Base-by-base conservation (phyloP, 169 alveolate species). In the Perkinsus chesapeaki region DNA sequence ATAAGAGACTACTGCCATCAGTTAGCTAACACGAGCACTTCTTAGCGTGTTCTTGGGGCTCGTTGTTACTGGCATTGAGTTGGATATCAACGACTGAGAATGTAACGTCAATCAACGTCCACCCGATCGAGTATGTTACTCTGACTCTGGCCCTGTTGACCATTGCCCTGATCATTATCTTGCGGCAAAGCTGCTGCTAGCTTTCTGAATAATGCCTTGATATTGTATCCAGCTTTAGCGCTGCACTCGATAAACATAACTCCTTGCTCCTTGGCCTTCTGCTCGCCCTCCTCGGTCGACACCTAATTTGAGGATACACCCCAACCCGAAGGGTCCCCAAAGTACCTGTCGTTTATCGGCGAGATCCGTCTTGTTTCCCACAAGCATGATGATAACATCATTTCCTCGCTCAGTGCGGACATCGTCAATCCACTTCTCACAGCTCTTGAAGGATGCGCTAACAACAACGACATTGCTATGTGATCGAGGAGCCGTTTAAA, bases 341-440 rank as follows among this genome's bases (percentile, higher is more conserved):
- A 43, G 48, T 23, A 93, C 96, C 91, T 97, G 96, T 94, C 99
- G 95, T 92, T 97, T 97, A 92, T 99, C 99, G 39, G 96, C 98
- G 43, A 98, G 95, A 95, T 99, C 99, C 16, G 99, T 98, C 96
- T 99, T 99, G 96, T 98, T 99, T 19, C 99, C 99, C 43, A 99
- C 99, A 31, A 98, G 95, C 37, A 99, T 98, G 43, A 99, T 97
- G 60, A 99, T 97, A 91, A 98, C 99, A 93, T 99, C 99, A 39
- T 97, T 97, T 19, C 99, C 99, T 48, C 99, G 95, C 93, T 98
- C 99, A 93, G 97, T 95, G 73, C 98, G 97, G n/a, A 99, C 99
- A 94, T 98, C 99, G 95, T 99, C 99, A 38, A 99, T 97, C 99
- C 99, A 99, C 93, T 98, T 98, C 91, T 97, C 96, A 27, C 99